Evolutionary conservation across 2,329 filamentous ascomycete genomes (phyloP).

Genomic region (Fusarium anthophilum): DNA sequence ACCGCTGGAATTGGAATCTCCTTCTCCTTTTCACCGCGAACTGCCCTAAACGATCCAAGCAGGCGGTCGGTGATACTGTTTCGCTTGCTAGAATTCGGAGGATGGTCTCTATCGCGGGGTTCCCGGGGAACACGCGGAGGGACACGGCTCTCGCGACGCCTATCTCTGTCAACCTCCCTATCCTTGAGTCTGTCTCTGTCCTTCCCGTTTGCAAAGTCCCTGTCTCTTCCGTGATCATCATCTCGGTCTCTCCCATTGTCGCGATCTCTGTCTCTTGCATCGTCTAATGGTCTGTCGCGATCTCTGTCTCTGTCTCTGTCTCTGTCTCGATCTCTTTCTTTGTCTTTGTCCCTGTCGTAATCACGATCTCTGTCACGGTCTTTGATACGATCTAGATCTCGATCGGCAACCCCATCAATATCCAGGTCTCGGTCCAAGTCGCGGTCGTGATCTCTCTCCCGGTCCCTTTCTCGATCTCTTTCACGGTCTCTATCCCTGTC

Average conservation of each 20-base stretch:
- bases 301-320: conserved; percentile 11
- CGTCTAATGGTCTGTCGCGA: conserved; percentile 6
- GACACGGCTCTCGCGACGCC: conserved; percentile 38
- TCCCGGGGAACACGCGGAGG: conserved; percentile 26
- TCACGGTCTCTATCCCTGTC: not conserved
- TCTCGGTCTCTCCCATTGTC: conserved; percentile 27
- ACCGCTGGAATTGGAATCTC: conserved; percentile 20
- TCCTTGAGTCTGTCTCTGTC: conserved; percentile 17
- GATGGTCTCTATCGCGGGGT: conserved; percentile 30
- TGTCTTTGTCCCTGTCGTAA: conserved; percentile 12
- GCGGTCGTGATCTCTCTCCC: not conserved
- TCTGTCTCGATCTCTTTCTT: conserved; percentile 9
- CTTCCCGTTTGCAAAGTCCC: conserved; percentile 11
- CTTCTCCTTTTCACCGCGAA: conserved; percentile 43
- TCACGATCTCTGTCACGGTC: conserved; percentile 4
- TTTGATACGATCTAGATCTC: conserved; percentile 3
- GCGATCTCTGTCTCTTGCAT: conserved; percentile 5
- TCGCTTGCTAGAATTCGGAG: conserved; percentile 46
- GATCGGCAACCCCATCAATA: conserved; percentile 7
- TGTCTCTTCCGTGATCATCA: conserved; percentile 1
- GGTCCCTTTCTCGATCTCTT: not conserved
- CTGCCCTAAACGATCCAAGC: conserved; percentile 47
- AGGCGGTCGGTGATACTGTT: conserved; percentile 55
- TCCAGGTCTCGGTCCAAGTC: conserved; percentile 12
- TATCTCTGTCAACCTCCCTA: conserved; percentile 34